Base-by-base conservation (phyloP, 148 eudicot genomes). In the Vaccinium corymbosum region DNA sequence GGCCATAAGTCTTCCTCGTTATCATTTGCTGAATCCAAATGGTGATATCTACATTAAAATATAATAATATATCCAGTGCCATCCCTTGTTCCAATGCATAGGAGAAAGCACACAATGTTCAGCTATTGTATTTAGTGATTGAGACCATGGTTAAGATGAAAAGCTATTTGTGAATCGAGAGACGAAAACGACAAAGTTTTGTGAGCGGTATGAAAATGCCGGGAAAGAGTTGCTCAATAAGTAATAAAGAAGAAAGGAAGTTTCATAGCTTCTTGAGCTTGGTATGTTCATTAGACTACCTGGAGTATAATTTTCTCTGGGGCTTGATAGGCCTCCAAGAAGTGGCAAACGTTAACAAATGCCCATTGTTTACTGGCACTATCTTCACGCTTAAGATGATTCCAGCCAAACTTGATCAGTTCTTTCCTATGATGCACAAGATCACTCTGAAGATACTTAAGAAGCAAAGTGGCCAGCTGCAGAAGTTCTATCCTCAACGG, bases 361-460 rank as follows among this genome's bases (percentile, higher is more conserved):
- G 99, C 99, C 99, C 99, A 97, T 89, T 97, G 99, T 89, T 97
- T 97, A 90, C 98, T 97, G 49, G 99, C 98, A 88, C 98, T 95
- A 84, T 97, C 99, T 90, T 97, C 99, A 84, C 99, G 99, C 86
- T 97, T 97, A 42, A 97, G 99, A 90, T 97, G 99, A 91, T 97
- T 95, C 99, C 99, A 97, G 32, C 99, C 99, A 92, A 97, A 97
- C 84, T 97, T 97, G 66, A 97, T 95, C 66, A 97, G 98, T 90
- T 97, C 99, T 87, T 97, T 97, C 80, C 99, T 90, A 83, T 97
- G 98, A 79, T 92, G 93, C 84, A 97, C 97, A 87, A 97, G 98
- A 84, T 97, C 98, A 87, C 88, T 88, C 88, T 95, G 99, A 78
- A 95, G 98, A 90, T 95, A 91, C 84, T 97, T 97, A 78, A 97